Evolutionary conservation across 2,329 filamentous ascomycete genomes (phyloP), one percentile per base, ranked within the genome.

Genomic region (Sordariomycetes sp.): DNA sequence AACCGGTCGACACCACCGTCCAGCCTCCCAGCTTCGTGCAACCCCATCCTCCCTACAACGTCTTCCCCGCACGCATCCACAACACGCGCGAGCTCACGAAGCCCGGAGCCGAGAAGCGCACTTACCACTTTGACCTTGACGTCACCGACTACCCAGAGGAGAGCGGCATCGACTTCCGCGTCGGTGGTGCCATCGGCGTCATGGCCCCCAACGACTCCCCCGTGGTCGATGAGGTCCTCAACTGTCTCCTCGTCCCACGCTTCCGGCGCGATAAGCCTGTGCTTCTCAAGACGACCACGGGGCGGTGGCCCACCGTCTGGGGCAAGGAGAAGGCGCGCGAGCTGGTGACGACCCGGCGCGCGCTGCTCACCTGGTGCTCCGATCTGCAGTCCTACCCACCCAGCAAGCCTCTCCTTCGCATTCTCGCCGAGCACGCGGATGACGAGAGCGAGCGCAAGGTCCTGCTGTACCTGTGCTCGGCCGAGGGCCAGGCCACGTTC

Each of bases 221-320:
- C 1, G 76, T 88, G 5, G 92, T 99, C 1, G 88, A 97, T 18
- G 87, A 94, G 61, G 77, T 97, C 46, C 82, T 99, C 63, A 85
- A 97, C 67, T 76, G 87, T 25, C 83, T 99, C 20, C 80, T 89
- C 65, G 80, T 97, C 24, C 92, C 92, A 3, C 87, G 84, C 43
- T 89, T 87, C 67, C 79, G 94, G 60, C 87, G 94, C 34, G 89
- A 96, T 73, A 94, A 90, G 77, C 87, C 88, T 16, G 81, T 96
- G 20, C 76, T 88, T 20, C 74, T 97, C 64, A 86, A 85, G 70
- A 97, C 94, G 0, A 83, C 80, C 40, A 82, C 79, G 61, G 93
- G 93, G 37, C 82, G 94, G 55, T 99, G 93, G 93, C 94, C 94
- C 3, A 99, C 94, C 0, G 95, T 99, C 55, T 99, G 94, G 94